Evolutionary conservation across 495 filamentous ascomycete genomes (phyloP).

Genomic region (Tuber brumale): DNA sequence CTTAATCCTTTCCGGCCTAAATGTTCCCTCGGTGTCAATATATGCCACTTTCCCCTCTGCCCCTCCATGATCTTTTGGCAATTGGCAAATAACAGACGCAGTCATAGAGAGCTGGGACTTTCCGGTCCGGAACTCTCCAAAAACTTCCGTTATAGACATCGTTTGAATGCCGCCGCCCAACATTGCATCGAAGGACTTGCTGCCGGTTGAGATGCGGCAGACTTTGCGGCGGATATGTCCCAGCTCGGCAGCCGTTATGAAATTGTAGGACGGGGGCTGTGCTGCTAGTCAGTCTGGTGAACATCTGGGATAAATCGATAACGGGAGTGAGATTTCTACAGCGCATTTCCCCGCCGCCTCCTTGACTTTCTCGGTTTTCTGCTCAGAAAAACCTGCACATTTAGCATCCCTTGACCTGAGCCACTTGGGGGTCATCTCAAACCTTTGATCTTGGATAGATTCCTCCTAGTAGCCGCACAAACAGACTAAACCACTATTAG

Average conservation of each 20-base stretch:
- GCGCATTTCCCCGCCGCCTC: conserved; percentile 67
- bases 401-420: neutral
- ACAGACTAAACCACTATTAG: conserved; percentile 48
- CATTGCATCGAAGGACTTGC: conserved; percentile 68
- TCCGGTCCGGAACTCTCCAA: conserved; percentile 65
- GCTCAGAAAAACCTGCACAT: conserved; percentile 57
- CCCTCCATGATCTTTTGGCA: conserved; percentile 59
- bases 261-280: conserved; percentile 61
- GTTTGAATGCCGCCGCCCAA: conserved; percentile 71
- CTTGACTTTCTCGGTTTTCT: conserved; percentile 76
- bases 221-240: conserved; percentile 62
- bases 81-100: conserved; percentile 61
- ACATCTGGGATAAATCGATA: neutral
- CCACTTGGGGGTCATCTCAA: neutral
- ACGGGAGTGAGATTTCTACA: conserved; percentile 44
- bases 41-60: conserved; percentile 74
- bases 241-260: conserved; percentile 69
- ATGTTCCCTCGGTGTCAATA: conserved; percentile 75
- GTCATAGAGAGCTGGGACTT: conserved; percentile 67
- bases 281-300: neutral
- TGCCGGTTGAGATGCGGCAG: conserved; percentile 64
- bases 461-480: conserved; percentile 58
- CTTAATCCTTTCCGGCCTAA: conserved; percentile 59
- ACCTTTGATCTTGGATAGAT: conserved; percentile 67
- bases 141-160: conserved; percentile 72